These are phyloP conservation scores for Trichomonas tenax DNA, from an alignment of 208 protist species.

Conservation along the genomic window DNA sequence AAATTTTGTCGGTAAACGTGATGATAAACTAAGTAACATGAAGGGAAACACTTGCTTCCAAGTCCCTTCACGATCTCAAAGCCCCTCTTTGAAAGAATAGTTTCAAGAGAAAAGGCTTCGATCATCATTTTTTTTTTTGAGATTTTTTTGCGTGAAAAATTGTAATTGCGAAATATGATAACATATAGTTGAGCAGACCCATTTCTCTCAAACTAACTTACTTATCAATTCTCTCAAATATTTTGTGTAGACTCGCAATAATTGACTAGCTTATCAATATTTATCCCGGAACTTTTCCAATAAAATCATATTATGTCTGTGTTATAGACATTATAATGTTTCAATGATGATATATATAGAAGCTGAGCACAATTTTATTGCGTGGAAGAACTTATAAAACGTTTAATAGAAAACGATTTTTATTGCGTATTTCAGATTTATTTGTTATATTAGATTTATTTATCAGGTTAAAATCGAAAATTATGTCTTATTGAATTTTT, in stretches of 20 bases:
- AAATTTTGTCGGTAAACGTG: neutral
- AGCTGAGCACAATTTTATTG: too few species aligned
- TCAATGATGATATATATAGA: too few species aligned
- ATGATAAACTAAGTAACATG: neutral
- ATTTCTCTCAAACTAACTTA: neutral
- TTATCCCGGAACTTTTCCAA: too few species aligned
- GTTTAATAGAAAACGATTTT: too few species aligned
- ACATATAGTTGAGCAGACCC: neutral
- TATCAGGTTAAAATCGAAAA: too few species aligned
- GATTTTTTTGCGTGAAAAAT: neutral
- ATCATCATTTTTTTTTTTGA: neutral
- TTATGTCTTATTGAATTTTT: too few species aligned
- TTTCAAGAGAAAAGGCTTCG: neutral
- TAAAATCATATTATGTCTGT: too few species aligned
- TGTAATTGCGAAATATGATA: neutral
- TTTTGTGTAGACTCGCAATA: neutral
- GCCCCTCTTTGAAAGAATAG: neutral
- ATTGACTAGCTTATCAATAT: too few species aligned
- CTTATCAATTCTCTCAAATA: neutral
- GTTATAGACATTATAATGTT: too few species aligned
- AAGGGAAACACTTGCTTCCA: neutral
- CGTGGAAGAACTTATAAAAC: too few species aligned
- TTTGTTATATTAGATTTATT: too few species aligned
- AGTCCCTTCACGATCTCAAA: neutral
- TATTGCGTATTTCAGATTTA: too few species aligned